These are phyloP conservation scores for Funneliformis geosporum DNA, from an alignment of 192 early-diverging fungal genomes.

Conservation along the genomic window DNA sequence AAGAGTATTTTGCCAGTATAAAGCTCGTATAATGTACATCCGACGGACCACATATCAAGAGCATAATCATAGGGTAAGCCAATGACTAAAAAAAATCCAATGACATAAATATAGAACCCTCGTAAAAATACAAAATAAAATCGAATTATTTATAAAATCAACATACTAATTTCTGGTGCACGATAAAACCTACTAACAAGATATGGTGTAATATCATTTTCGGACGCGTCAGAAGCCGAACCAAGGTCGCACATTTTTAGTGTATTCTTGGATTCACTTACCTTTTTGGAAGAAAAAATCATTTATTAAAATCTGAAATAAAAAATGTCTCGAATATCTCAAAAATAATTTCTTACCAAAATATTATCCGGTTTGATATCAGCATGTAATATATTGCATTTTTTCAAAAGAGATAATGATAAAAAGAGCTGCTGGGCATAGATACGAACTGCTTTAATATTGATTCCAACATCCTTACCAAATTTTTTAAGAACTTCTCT, in stretches of 20 bases:
- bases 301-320: background rate
- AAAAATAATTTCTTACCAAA: constrained; percentile 55
- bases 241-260: constrained; percentile 96
- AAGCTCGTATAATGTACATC: constrained; percentile 91
- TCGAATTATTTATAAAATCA: background rate
- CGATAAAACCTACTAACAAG: constrained; percentile 95
- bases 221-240: constrained; percentile 81
- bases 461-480: constrained; percentile 90
- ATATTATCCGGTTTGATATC: constrained; percentile 99
- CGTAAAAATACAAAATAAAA: background rate
- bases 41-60: constrained; percentile 96
- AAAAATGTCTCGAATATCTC: background rate
- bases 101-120: background rate
- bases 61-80: constrained; percentile 85
- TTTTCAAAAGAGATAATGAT: constrained; percentile 78
- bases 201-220: constrained; percentile 95
- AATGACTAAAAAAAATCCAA: constrained; percentile 57
- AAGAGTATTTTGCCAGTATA: constrained; percentile 96
- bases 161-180: constrained; percentile 92
- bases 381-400: constrained; percentile 85
- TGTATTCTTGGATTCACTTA: constrained; percentile 69
- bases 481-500: constrained; percentile 93
- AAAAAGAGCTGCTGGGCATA: constrained; percentile 92
- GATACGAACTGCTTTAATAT: constrained; percentile 87
- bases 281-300: background rate